Percentiles rank a stretch among this genome's conserved stretches.
Conservation (phyloP, 1,284 basidiomycete species). For the Takashimella tepidaria region DNA sequence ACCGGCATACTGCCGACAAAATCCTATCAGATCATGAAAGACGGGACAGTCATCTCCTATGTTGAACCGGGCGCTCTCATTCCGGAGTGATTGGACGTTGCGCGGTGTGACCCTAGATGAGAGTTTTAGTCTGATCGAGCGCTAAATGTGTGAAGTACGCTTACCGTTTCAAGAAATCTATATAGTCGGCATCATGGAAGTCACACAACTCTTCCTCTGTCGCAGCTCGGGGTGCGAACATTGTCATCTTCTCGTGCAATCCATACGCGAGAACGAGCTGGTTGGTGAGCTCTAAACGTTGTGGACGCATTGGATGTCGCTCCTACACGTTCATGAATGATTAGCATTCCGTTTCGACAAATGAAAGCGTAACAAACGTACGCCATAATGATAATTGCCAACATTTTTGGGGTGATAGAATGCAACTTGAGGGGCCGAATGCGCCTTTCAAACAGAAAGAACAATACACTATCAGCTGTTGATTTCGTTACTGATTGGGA, state of each 20-base stretch:
- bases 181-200: conserved; percentile 90
- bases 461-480: too few species aligned
- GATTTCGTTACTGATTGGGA: neutral
- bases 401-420: conserved; percentile 95
- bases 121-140: neutral
- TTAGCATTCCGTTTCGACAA: conserved; percentile 1
- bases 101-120: conserved; percentile 37
- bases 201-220: conserved; percentile 82
- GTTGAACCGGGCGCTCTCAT: conserved; percentile 74
- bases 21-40: conserved; percentile 87
- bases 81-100: conserved; percentile 53
- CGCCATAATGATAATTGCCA: conserved; percentile 92
- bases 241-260: conserved; percentile 90
- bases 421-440: conserved; percentile 81
- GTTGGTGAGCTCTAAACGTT: conserved; percentile 89
- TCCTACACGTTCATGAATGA: conserved; percentile 55
- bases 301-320: conserved; percentile 97
- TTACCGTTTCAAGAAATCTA: conserved; percentile 87
- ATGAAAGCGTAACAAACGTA: conserved; percentile 60
- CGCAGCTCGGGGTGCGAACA: conserved; percentile 82
- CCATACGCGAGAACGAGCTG: conserved; percentile 94
- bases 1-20: conserved; percentile 86
- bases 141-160: conserved; percentile 19
- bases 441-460: conserved; percentile 63
- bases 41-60: conserved; percentile 93